These are phyloP conservation scores for Collybia mongolica DNA, from an alignment of 768 basidiomycete species.

Conservation along the genomic window DNA sequence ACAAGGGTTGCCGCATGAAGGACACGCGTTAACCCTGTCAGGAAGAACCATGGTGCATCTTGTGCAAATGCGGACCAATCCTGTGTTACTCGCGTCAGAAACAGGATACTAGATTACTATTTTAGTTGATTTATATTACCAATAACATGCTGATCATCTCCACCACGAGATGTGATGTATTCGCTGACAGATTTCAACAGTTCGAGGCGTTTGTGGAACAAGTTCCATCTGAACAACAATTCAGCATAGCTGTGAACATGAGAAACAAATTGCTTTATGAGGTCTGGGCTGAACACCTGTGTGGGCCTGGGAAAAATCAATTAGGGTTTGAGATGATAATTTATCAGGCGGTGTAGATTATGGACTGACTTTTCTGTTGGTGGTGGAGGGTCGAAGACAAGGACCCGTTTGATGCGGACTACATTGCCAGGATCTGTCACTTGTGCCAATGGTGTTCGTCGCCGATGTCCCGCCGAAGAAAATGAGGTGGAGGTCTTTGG, in stretches of 20 bases:
- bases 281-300: constrained; percentile 29
- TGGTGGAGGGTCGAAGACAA: constrained; percentile 37
- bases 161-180: constrained; percentile 13
- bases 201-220: constrained; percentile 69
- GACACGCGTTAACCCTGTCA: constrained; percentile 37
- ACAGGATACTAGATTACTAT: background rate
- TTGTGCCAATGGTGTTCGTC: constrained; percentile 29
- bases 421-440: constrained; percentile 27
- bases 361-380: constrained; percentile 13
- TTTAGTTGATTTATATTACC: constrained; percentile 24
- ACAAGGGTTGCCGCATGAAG: constrained; percentile 39
- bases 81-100: constrained; percentile 23
- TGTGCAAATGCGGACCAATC: constrained; percentile 46
- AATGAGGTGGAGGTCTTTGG: constrained; percentile 36
- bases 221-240: constrained; percentile 69
- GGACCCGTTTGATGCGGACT: constrained; percentile 23
- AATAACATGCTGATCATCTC: constrained; percentile 28
- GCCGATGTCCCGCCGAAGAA: constrained; percentile 39
- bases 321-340: constrained; percentile 7
- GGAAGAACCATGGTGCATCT: constrained; percentile 36
- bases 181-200: constrained; percentile 63
- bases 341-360: background rate
- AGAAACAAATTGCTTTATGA: constrained; percentile 40
- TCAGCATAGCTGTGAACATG: constrained; percentile 78
- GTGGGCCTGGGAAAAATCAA: constrained; percentile 17